Base-by-base conservation (phyloP, 176 grass and related monocot genomes). In the Carex kokanica region DNA sequence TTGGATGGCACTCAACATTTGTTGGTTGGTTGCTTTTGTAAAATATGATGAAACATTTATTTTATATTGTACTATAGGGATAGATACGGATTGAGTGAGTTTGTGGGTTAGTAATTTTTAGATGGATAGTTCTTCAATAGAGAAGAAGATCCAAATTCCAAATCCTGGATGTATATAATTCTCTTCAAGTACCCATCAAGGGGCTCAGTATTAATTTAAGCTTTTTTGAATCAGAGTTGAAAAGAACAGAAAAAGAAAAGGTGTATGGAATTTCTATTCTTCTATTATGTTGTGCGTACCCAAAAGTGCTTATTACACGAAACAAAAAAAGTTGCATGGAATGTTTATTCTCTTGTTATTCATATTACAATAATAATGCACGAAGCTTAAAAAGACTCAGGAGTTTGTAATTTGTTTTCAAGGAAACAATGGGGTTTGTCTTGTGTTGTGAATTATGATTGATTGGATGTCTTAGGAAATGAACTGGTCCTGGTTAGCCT, bases 81-180 rank as follows among this genome's bases (percentile, higher is more conserved):
- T 24, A 67, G 59, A 67, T 66, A 32, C 24, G 34, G 61, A 54
- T 53, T 66, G 15, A 32, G 27, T 27, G 15, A 27, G 15, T 32
- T 21, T 82, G 61, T 82, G 60, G 18, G 34, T 65, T 66, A 53
- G 43, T 75, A 25, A 81, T 12, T 23, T 23, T 81, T 65, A 27
- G 16, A 47, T 45, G 61, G 18, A 10, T 64, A 23, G 56, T 81
- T 81, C 64, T 40, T 40, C 18, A 45, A 65, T 65, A 63, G 47
- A 24, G 2, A 47, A 45, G 43, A 75, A 54, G 72, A 75, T 75
- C 71, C 72, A 75, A 75, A 75, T 54, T 75, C 71, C 72, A 75
- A 75, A 75, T 54, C 24, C 12, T 53, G 8, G 47, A 77, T 77
- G 21, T 53, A 55, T 24, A 77, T 55, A 15, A 17, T 17, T 77